phyloP scores from a whole-genome alignment of 306 rosid genomes.

The Acacia melanoxylon region DNA sequence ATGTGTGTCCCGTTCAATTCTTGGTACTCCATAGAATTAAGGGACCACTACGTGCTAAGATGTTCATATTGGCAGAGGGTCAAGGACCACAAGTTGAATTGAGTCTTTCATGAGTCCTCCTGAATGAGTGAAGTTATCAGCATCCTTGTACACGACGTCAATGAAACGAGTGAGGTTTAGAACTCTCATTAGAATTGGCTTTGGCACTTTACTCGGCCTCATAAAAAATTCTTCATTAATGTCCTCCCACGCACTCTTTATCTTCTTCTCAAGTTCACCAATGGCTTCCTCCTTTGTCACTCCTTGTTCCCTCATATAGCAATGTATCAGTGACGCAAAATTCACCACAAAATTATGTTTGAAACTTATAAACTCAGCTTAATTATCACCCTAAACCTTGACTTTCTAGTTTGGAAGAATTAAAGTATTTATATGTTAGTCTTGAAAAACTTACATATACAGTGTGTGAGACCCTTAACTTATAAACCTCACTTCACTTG shows the following conservation, averaged over 20 bases:
- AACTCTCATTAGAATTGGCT: not conserved
- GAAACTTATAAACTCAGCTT: not conserved
- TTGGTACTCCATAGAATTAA: not conserved
- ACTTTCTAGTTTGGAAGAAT: not conserved
- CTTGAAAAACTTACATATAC: no score
- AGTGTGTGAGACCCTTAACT: no score
- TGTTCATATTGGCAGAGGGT: not conserved
- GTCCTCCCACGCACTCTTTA: constrained; percentile 13
- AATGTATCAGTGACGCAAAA: not conserved
- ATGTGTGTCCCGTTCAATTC: no score
- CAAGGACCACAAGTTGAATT: not conserved
- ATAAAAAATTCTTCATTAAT: not conserved
- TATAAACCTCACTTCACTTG: no score
- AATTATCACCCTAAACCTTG: no score
- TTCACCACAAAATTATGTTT: not conserved
- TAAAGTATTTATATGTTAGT: no score
- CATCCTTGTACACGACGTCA: not conserved
- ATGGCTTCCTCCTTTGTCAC: constrained; percentile 20
- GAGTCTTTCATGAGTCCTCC: not conserved
- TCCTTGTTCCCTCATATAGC: constrained; percentile 23
- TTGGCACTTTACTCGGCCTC: not conserved
- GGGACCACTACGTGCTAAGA: not conserved
- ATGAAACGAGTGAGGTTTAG: not conserved
- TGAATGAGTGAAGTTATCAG: constrained; percentile 14
- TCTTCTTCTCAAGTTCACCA: not conserved